These are phyloP conservation scores for Kwoniella newhampshirensis DNA, from an alignment of 768 basidiomycete genomes.

Conservation along the genomic window DNA sequence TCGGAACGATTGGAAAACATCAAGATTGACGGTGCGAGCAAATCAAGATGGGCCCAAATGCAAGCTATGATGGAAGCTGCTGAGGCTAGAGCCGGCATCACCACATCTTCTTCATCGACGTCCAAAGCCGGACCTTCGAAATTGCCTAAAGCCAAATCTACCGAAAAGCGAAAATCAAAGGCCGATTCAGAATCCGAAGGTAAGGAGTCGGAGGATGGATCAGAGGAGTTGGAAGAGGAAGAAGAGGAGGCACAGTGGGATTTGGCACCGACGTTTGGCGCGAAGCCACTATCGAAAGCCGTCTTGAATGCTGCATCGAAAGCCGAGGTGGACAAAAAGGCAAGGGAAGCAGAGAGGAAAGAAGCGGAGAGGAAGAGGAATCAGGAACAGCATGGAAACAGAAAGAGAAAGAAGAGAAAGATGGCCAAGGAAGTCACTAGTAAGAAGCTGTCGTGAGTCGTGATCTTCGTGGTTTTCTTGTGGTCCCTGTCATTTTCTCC, in stretches of 20 bases:
- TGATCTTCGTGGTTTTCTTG: constrained; percentile 1
- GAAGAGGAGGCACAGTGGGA: constrained; percentile 28
- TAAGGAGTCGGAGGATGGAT: background rate
- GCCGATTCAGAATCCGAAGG: background rate
- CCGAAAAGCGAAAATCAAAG: constrained; percentile 7
- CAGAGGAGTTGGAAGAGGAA: constrained; percentile 1
- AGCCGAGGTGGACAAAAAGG: constrained; percentile 8
- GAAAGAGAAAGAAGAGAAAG: constrained; percentile 22
- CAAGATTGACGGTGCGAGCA: constrained; percentile 8
- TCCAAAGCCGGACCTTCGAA: constrained; percentile 15
- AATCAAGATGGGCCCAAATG: constrained; percentile 12
- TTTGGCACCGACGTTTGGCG: constrained; percentile 4
- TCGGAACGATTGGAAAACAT: constrained; percentile 16
- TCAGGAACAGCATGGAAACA: constrained; percentile 8
- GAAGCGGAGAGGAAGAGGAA: background rate
- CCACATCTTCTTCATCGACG: background rate
- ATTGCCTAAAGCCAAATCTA: background rate
- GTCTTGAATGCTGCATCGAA: constrained; percentile 11
- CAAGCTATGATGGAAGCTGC: constrained; percentile 25
- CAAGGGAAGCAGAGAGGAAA: background rate
- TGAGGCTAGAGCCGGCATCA: constrained; percentile 15
- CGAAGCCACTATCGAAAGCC: constrained; percentile 12
- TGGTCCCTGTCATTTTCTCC: no score
- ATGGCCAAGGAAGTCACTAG: constrained; percentile 9
- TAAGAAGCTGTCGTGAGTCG: constrained; percentile 16